Evolutionary conservation across 352 stramenopile species (phyloP).

Genomic region (Pythium aristosporum): DNA sequence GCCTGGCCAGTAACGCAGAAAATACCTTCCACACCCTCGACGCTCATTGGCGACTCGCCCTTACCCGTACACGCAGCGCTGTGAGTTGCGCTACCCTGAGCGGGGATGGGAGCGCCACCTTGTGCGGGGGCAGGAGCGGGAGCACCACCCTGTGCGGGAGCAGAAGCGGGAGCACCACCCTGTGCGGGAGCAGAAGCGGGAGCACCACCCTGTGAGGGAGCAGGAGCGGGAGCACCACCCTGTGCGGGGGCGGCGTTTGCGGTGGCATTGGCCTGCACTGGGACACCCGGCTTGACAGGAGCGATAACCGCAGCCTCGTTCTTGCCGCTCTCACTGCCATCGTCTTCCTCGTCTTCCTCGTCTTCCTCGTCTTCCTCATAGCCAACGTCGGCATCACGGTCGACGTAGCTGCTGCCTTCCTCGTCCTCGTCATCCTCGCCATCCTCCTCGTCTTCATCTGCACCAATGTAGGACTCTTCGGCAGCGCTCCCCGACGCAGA

Average conservation of each 20-base stretch:
- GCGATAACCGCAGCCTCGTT: neutral
- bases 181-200: too few species aligned
- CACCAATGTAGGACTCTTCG: neutral
- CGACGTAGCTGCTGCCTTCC: constrained; percentile 2
- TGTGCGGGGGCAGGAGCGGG: too few species aligned
- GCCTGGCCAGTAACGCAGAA: constrained; percentile 22
- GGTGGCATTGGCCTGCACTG: neutral
- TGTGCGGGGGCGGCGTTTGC: too few species aligned
- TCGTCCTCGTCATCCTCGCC: neutral
- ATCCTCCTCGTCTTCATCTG: neutral
- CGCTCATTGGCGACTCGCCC: constrained; percentile 21
- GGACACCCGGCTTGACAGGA: constrained; percentile 2
- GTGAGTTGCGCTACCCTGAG: too few species aligned
- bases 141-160: too few species aligned
- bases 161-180: too few species aligned
- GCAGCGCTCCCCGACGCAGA: neutral
- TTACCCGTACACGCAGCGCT: constrained; percentile 3
- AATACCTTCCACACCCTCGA: constrained; percentile 20
- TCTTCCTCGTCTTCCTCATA: neutral
- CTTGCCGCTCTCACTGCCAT: neutral
- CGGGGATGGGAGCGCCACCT: too few species aligned
- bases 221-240: too few species aligned
- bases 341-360: neutral
- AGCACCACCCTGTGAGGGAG: too few species aligned
- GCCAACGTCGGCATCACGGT: neutral